Base-by-base conservation (phyloP, 2,329 filamentous ascomycete genomes). In the Colletotrichum zoysiae region DNA sequence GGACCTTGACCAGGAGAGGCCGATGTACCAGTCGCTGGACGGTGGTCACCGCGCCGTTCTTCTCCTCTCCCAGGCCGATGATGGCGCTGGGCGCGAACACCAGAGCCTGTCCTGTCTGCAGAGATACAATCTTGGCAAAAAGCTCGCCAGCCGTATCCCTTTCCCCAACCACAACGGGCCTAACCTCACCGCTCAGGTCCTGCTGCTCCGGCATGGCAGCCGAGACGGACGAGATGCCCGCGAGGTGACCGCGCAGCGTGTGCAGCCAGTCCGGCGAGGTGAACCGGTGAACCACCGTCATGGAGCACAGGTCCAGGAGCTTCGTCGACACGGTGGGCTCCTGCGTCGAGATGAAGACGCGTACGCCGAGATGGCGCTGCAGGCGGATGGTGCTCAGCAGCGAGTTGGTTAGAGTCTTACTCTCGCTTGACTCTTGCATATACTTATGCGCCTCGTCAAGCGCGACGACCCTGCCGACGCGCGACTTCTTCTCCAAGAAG, bases 381-480 rank as follows among this genome's bases (percentile, higher is more conserved):
- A 91, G 84, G 0, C 93, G 87, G 74, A 95, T 91, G 0, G 88
- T 87, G 0, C 85, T 83, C 0, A 93, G 82, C 0, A 95, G 82
- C 0, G 85, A 84, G 7, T 91, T 84, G 0, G 91, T 94, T 38
- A 95, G 84, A 0, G 82, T 82, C 2, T 82, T 78, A 1, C 88
- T 87, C 51, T 91, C 89, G 0, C 84, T 78, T 0, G 86, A 86
- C 0, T 84, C 82, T 16, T 85, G 87, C 86, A 94, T 90, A 77
- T 91, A 94, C 81, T 95, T 95, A 78, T 96, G 93, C 0, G 93
- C 93, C 77, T 95, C 92, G 73, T 95, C 93, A 0, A 95, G 82
- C 0, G 91, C 92, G 18, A 95, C 81, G 48, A 95, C 83, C 5
- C 89, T 86, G 0, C 91, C 89, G 0, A 85, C 76, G 0, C 78